Percentiles rank a stretch among this genome's conserved stretches.
Conservation (phyloP, 2,329 filamentous ascomycete species). For the Aspergillus persii region DNA sequence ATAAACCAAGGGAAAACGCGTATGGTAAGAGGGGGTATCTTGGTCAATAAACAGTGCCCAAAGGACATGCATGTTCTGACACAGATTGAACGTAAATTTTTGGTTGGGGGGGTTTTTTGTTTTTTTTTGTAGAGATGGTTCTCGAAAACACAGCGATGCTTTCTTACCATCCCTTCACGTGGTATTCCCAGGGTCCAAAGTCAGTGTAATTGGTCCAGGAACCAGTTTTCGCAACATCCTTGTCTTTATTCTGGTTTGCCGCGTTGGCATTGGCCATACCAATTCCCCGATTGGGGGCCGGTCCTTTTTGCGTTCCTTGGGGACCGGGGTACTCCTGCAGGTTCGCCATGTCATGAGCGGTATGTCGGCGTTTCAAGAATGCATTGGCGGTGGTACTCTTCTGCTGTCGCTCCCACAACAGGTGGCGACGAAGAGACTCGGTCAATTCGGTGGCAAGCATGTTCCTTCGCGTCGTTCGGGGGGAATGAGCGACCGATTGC, state of each 20-base stretch:
- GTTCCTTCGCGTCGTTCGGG: conserved; percentile 85
- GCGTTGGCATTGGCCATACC: conserved; percentile 19
- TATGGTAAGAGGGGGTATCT: conserved; percentile 20
- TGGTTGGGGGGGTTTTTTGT: neutral
- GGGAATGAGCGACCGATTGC: conserved; percentile 77
- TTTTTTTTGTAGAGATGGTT: neutral
- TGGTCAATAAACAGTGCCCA: conserved; percentile 19
- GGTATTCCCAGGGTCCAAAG: conserved; percentile 78
- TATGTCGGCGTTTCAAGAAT: conserved; percentile 84
- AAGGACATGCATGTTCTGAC: conserved; percentile 12
- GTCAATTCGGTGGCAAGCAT: conserved; percentile 96
- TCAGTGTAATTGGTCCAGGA: conserved; percentile 87
- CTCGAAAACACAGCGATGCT: neutral
- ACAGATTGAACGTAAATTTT: conserved; percentile 7
- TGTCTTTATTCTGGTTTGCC: conserved; percentile 47
- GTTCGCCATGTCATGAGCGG: conserved; percentile 85
- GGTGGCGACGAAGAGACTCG: conserved; percentile 83
- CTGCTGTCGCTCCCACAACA: conserved; percentile 93
- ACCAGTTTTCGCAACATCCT: conserved; percentile 63
- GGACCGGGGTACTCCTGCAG: conserved; percentile 75
- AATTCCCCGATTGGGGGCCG: conserved; percentile 20
- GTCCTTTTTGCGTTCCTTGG: conserved; percentile 51
- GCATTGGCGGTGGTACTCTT: conserved; percentile 87
- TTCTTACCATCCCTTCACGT: conserved; percentile 76
- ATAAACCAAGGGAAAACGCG: conserved; percentile 9